Conservation (phyloP, 352 stramenopile genomes). For the Globisporangium radiosum region DNA sequence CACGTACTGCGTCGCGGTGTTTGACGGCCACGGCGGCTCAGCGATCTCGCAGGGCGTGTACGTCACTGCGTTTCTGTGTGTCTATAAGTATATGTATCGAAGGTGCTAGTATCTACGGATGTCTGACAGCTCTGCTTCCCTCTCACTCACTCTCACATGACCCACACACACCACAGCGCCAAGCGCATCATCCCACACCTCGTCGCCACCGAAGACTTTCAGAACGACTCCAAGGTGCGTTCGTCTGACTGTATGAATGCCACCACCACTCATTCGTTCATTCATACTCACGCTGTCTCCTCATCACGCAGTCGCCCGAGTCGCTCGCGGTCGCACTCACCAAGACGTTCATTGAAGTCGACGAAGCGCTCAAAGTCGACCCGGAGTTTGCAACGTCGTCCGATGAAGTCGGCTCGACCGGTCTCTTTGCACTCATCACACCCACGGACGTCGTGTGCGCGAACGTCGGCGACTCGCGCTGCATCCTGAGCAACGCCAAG, state of each 20-base stretch:
- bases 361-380: slow-evolving; percentile 70
- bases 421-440: slow-evolving; percentile 75
- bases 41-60: slow-evolving; percentile 67
- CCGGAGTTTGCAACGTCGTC: slow-evolving; percentile 50
- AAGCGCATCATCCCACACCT: slow-evolving; percentile 64
- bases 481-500: slow-evolving; percentile 75
- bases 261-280: not conserved
- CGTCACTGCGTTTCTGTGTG: slow-evolving; percentile 5
- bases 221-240: slow-evolving; percentile 50
- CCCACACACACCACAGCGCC: slow-evolving; percentile 25
- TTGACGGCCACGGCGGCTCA: slow-evolving; percentile 77
- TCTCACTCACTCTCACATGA: not conserved
- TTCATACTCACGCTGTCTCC: not conserved
- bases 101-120: not conserved
- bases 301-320: slow-evolving; percentile 31
- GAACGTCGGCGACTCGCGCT: slow-evolving; percentile 84
- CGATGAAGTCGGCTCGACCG: slow-evolving; percentile 81
- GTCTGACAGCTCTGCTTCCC: not conserved
- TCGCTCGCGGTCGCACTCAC: slow-evolving; percentile 66
- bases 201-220: slow-evolving; percentile 62
- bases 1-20: slow-evolving; percentile 68
- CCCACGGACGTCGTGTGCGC: slow-evolving; percentile 74
- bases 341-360: slow-evolving; percentile 67
- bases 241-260: not conserved
- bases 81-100: no score